Evolutionary conservation across 495 filamentous ascomycete species (phyloP).

Genomic region (Aspergillus mulundensis): DNA sequence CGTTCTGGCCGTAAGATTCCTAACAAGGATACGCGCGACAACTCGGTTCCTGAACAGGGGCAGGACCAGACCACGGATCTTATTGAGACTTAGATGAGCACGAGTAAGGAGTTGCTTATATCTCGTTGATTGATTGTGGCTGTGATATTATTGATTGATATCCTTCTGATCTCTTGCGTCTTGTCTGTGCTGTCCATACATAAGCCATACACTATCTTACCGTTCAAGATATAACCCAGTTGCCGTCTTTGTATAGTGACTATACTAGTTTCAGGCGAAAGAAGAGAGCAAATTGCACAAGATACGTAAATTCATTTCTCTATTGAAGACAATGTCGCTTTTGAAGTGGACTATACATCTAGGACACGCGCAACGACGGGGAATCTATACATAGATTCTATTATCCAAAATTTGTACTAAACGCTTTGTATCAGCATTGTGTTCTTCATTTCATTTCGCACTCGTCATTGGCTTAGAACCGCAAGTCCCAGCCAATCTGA

Average conservation of each 20-base stretch:
- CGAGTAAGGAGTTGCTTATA: background rate
- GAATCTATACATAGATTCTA: background rate
- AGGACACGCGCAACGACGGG: background rate
- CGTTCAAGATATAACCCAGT: background rate
- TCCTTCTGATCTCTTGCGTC: background rate
- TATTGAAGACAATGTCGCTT: background rate
- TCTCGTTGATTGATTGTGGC: background rate
- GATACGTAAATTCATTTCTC: background rate
- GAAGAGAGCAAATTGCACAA: background rate
- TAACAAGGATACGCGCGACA: slow-evolving; percentile 70
- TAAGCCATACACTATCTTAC: background rate
- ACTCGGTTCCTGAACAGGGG: slow-evolving; percentile 50
- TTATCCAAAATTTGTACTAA: background rate
- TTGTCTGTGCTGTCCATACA: background rate
- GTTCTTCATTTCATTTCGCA: background rate
- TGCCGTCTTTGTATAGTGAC: background rate
- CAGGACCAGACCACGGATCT: slow-evolving; percentile 52
- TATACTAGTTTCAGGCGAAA: background rate
- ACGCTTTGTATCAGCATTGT: background rate
- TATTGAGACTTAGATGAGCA: slow-evolving; percentile 48
- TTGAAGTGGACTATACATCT: background rate
- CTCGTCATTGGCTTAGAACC: slow-evolving; percentile 47
- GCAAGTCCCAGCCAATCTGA: slow-evolving; percentile 92
- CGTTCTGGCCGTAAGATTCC: slow-evolving; percentile 54
- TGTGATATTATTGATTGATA: background rate